Evolutionary conservation across 768 basidiomycete species (phyloP).

Genomic region (Lepiota brunneoincarnata): DNA sequence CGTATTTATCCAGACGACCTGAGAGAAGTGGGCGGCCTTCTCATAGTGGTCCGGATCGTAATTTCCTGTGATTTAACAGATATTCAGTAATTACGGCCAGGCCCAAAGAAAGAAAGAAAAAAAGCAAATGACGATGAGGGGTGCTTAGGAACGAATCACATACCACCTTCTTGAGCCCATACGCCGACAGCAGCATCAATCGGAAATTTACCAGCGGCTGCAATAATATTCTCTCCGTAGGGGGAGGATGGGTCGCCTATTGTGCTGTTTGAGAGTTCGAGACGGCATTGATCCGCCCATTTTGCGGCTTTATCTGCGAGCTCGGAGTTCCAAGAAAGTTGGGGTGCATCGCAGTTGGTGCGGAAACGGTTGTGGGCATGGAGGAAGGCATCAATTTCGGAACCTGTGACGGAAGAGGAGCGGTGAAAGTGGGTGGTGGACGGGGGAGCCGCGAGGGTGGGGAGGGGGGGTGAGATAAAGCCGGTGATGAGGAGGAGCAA

Average conservation of each 20-base stretch:
- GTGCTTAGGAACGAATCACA: no score
- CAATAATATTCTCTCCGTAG: slow-evolving; percentile 56
- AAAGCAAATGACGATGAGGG: no score
- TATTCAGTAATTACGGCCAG: no score
- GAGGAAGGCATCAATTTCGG: slow-evolving; percentile 50
- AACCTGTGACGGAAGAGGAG: no score
- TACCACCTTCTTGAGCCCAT: no score
- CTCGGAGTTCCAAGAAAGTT: slow-evolving; percentile 44
- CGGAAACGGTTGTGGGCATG: slow-evolving; percentile 47
- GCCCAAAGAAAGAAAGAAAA: slow-evolving; percentile 29
- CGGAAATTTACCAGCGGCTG: slow-evolving; percentile 47
- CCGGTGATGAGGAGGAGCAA: neutral
- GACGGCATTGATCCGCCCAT: slow-evolving; percentile 49
- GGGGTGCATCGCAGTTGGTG: slow-evolving; percentile 33
- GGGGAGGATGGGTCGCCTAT: slow-evolving; percentile 50
- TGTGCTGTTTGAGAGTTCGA: slow-evolving; percentile 34
- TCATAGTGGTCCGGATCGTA: no score
- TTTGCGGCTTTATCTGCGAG: slow-evolving; percentile 43
- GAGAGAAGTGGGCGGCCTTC: no score
- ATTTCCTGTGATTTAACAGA: no score
- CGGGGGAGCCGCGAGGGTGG: no score
- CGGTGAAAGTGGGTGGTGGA: no score
- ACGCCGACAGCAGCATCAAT: no score
- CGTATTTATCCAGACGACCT: no score
- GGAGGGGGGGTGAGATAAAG: neutral